phyloP scores from a whole-genome alignment of 129 eudicot genomes.

The Tagetes erecta region DNA sequence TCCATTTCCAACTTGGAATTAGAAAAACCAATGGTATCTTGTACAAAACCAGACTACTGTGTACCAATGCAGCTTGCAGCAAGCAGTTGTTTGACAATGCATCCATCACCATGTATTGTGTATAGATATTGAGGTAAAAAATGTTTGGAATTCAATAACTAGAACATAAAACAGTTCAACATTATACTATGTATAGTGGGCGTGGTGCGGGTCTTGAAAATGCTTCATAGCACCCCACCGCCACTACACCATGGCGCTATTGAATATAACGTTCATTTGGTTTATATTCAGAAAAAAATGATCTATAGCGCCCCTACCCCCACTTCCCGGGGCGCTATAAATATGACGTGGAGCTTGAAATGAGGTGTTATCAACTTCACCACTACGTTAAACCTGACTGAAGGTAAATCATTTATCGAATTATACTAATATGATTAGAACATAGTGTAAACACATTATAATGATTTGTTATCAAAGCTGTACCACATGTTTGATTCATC shows the following conservation, averaged over 20 bases:
- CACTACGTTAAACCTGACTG: neutral
- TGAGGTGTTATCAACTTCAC: no score
- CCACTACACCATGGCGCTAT: no score
- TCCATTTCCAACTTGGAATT: neutral
- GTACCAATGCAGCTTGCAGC: neutral
- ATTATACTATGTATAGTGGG: neutral
- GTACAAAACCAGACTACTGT: conserved; percentile 15
- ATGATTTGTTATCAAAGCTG: neutral
- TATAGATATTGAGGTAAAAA: neutral
- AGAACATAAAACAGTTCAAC: neutral
- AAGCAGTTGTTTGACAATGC: neutral
- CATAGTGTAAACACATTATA: conserved; percentile 13
- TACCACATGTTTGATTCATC: conserved; percentile 12
- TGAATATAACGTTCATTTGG: no score
- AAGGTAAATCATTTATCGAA: neutral
- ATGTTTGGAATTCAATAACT: neutral
- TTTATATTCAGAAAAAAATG: no score
- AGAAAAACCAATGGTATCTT: neutral
- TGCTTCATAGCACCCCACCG: no score
- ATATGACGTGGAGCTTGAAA: no score
- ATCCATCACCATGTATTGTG: neutral
- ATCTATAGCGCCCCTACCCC: no score
- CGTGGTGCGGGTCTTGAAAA: no score
- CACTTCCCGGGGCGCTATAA: no score
- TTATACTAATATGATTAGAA: neutral